A percentile compares a stretch with the other conserved stretches of the same genome.
These are phyloP conservation scores for Rhizopogon sp. DNA, from an alignment of 768 basidiomycete genomes.

Conservation along the genomic window DNA sequence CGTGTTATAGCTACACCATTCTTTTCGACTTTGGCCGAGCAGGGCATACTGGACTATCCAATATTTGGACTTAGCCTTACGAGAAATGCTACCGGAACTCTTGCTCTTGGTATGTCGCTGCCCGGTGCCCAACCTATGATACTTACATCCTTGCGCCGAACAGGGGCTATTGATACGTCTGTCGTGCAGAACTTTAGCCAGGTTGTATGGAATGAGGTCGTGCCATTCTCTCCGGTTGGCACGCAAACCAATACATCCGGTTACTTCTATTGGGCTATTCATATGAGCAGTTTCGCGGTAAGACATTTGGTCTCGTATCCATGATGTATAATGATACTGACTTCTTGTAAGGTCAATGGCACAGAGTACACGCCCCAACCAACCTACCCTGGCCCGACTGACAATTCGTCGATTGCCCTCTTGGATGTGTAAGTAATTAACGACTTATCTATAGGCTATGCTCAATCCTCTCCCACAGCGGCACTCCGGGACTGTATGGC, in stretches of 20 bases:
- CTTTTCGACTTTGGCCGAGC: constrained; percentile 54
- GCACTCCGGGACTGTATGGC: constrained; percentile 66
- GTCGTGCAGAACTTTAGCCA: constrained; percentile 55
- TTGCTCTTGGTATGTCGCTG: constrained; percentile 50
- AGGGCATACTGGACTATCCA: constrained; percentile 67
- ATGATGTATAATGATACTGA: constrained; percentile 1
- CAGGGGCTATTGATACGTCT: constrained; percentile 73
- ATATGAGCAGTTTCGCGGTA: constrained; percentile 52
- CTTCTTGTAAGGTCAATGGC: constrained; percentile 46
- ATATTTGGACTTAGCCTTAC: constrained; percentile 70
- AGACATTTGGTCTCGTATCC: constrained; percentile 10
- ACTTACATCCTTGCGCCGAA: not conserved
- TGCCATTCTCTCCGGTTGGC: constrained; percentile 65
- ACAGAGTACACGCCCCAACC: constrained; percentile 48
- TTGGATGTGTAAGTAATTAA: constrained; percentile 59
- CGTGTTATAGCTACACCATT: constrained; percentile 56
- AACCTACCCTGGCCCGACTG: constrained; percentile 55
- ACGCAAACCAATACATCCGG: constrained; percentile 55
- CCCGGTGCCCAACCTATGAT: not conserved
- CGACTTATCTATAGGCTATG: not conserved
- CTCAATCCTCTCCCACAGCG: constrained; percentile 35
- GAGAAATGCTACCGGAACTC: constrained; percentile 51
- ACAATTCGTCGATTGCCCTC: constrained; percentile 58
- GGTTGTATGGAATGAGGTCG: constrained; percentile 72
- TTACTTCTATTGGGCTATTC: constrained; percentile 75